Base-by-base conservation (phyloP, 768 basidiomycete genomes). In the Calocera viscosa region DNA sequence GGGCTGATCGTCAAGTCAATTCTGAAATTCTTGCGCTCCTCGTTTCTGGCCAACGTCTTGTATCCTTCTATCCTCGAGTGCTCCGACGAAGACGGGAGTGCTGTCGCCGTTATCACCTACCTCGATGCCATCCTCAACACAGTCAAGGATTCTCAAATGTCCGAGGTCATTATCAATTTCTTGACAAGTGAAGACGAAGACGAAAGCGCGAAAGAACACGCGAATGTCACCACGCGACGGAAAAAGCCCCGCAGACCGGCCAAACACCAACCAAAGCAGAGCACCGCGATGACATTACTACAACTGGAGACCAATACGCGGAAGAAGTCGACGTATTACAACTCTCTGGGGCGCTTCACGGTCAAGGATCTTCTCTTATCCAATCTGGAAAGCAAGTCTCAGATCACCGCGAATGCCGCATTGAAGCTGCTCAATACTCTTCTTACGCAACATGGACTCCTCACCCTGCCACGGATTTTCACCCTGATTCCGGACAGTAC, bases 71-170 rank as follows among this genome's bases (percentile, higher is more conserved):
- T 98, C 64, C 80, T 96, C 63, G 94, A 97, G 74, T 94, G 92
- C 76, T 94, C 94, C 0, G 90, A 91, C 68, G 73, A 81, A 2
- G 95, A 97, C 74, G 95, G 95, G n/a, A 95, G 93, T 69, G 90
- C 94, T 0, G 88, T 96, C 1, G 94, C 95, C 11, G 94, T 98
- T 66, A 86, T 97, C 84, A 91, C 90, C 17, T 97, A 98, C 74
- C 86, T 97, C 69, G 92, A 96, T 70, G 84, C 91, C 72, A 88
- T 92, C 82, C 81, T 93, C 65, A 82, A 85, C 67, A 90, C 87
- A 0, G 80, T 94, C 3, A 81, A 84, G 38, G 80, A 84, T 26
- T 87, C 86, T 0, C 83, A 81, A 64, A 81, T 95, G 41, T 83
- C 83, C 17, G 84, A 87, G 53, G 79, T 89, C 26, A 77, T 95